Percentiles rank a stretch among this genome's conserved stretches.
Conservation (phyloP, 2,329 filamentous ascomycete species). For the Penicillium sp. region DNA sequence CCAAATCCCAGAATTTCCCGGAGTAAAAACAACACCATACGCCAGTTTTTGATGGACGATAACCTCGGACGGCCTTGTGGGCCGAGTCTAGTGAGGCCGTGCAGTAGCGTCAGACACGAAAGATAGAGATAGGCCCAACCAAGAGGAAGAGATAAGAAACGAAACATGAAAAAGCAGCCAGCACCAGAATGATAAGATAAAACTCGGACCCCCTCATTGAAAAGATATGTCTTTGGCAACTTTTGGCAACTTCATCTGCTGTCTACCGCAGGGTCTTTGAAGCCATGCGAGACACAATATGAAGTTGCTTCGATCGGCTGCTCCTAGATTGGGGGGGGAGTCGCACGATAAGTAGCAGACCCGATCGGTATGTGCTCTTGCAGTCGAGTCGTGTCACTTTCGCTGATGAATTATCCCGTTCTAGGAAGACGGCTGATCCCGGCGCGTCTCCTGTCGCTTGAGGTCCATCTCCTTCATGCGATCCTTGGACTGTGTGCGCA, state of each 20-base stretch:
- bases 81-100: background rate
- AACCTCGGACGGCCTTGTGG: background rate
- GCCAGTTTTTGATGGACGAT: conserved; percentile 12
- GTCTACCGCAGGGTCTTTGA: background rate
- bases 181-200: conserved; percentile 18
- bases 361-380: background rate
- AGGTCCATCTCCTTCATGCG: conserved; percentile 33
- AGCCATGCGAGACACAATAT: background rate
- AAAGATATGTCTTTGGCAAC: background rate
- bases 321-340: background rate
- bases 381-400: background rate
- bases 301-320: background rate
- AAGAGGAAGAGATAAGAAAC: conserved; percentile 15
- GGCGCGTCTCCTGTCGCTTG: conserved; percentile 26
- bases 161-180: conserved; percentile 14
- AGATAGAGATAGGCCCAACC: conserved; percentile 7
- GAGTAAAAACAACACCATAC: conserved; percentile 14
- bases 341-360: background rate
- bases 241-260: conserved; percentile 5
- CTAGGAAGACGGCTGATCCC: conserved; percentile 7
- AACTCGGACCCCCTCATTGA: conserved; percentile 3
- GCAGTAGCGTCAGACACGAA: conserved; percentile 2
- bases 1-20: background rate
- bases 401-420: background rate
- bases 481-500: conserved; percentile 35